These are phyloP conservation scores for Trichoderma sp. DNA, from an alignment of 2,329 filamentous ascomycete species.

Conservation along the genomic window DNA sequence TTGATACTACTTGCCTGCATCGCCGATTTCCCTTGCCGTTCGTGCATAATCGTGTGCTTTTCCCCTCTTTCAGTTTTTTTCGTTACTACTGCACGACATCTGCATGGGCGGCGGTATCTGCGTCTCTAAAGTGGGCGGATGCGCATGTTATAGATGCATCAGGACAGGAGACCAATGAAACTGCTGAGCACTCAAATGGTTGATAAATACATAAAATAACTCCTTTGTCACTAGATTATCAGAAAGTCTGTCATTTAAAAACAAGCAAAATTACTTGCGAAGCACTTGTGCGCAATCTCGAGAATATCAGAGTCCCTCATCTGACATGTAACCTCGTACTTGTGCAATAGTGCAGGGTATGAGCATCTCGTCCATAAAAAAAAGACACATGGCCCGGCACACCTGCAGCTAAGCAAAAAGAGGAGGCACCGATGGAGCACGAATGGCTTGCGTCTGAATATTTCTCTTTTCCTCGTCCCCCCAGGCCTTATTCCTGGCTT, in stretches of 20 bases:
- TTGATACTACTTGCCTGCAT: background rate
- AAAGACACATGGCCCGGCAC: background rate
- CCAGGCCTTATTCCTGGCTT: background rate
- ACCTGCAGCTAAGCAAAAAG: constrained; percentile 14
- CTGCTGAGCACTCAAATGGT: background rate
- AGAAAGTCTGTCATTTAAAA: background rate
- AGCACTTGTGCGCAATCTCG: background rate
- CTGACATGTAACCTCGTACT: background rate
- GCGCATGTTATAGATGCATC: background rate
- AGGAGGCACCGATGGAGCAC: background rate
- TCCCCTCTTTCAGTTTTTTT: constrained; percentile 2
- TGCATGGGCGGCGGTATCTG: constrained; percentile 16
- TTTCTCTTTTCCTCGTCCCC: background rate
- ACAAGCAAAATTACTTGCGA: background rate
- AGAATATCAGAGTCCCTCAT: background rate
- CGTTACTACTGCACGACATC: constrained; percentile 12
- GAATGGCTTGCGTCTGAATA: background rate
- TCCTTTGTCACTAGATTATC: background rate
- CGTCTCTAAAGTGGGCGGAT: background rate
- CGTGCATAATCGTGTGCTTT: constrained; percentile 15
- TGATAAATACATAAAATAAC: background rate
- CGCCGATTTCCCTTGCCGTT: background rate
- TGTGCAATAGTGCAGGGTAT: background rate
- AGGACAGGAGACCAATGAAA: background rate
- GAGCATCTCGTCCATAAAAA: background rate